These are phyloP conservation scores for Blastobotrys persicus DNA, from an alignment of 1,139 yeast genomes.

Conservation along the genomic window DNA sequence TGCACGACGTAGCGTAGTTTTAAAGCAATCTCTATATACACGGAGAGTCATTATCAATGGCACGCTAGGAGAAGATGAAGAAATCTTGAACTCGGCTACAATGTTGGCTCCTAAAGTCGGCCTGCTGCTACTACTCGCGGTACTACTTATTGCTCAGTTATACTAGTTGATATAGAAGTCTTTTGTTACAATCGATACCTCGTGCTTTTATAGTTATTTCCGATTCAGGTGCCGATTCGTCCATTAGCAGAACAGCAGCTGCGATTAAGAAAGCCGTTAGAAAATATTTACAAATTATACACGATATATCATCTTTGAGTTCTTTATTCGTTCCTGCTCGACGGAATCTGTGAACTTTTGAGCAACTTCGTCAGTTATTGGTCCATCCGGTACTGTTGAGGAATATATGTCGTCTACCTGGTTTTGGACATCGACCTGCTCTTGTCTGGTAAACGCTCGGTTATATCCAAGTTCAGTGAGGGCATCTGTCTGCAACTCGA, in stretches of 20 bases:
- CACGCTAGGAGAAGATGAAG: not conserved
- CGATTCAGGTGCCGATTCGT: too few species aligned
- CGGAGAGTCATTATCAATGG: not conserved
- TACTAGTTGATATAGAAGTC: too few species aligned
- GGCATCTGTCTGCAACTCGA: constrained; percentile 38
- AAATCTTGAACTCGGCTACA: not conserved
- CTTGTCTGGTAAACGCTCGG: constrained; percentile 29
- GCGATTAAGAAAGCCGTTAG: not conserved
- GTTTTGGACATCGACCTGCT: constrained; percentile 32
- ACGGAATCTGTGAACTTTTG: constrained; percentile 25
- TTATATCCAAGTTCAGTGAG: constrained; percentile 36
- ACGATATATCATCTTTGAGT: constrained; percentile 10
- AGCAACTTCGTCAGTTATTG: constrained; percentile 27
- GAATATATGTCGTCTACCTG: constrained; percentile 39
- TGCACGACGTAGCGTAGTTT: not conserved
- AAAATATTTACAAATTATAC: constrained; percentile 5
- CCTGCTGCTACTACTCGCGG: not conserved
- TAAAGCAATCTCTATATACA: not conserved
- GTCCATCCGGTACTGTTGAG: constrained; percentile 31
- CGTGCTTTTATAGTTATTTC: too few species aligned
- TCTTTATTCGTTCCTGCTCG: constrained; percentile 18
- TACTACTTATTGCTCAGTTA: not conserved
- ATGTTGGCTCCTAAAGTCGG: not conserved
- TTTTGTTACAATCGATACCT: too few species aligned
- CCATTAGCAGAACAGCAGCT: too few species aligned